Evolutionary conservation across 768 basidiomycete genomes (phyloP).

Genomic region (Pseudohyphozyma bogoriensis): DNA sequence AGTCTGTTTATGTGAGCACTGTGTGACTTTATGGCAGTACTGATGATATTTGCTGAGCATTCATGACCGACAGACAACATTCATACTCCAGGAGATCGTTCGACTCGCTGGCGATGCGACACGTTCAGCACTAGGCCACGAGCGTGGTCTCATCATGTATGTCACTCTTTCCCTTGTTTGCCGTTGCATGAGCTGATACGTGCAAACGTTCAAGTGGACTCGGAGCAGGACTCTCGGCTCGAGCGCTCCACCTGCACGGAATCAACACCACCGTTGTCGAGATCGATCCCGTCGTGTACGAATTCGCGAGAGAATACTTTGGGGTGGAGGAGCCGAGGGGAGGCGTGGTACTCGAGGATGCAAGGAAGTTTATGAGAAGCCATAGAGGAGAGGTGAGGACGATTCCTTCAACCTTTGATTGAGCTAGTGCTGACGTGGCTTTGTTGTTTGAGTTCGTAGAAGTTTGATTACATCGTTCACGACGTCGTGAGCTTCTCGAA

Average conservation of each 20-base stretch:
- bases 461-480: slow-evolving; percentile 53
- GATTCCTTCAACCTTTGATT: not conserved
- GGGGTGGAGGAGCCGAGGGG: slow-evolving; percentile 55
- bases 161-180: slow-evolving; percentile 30
- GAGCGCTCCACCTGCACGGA: slow-evolving; percentile 58
- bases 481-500: slow-evolving; percentile 47
- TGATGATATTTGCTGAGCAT: not conserved
- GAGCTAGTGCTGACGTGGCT: not conserved
- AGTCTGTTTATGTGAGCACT: slow-evolving; percentile 35
- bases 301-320: slow-evolving; percentile 68
- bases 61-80: slow-evolving; percentile 73
- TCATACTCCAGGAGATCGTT: slow-evolving; percentile 76
- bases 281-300: slow-evolving; percentile 82
- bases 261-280: slow-evolving; percentile 76
- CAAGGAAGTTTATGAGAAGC: slow-evolving; percentile 52
- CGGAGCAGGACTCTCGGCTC: slow-evolving; percentile 71
- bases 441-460: not conserved
- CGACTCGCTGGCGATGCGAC: slow-evolving; percentile 50
- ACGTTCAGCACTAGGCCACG: slow-evolving; percentile 34
- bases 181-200: not conserved
- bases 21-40: not conserved
- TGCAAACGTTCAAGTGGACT: slow-evolving; percentile 57
- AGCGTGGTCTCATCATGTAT: slow-evolving; percentile 64
- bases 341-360: slow-evolving; percentile 63
- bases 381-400: slow-evolving; percentile 36